phyloP scores from a whole-genome alignment of 1,284 basidiomycete species.

The Marasmius oreades region DNA sequence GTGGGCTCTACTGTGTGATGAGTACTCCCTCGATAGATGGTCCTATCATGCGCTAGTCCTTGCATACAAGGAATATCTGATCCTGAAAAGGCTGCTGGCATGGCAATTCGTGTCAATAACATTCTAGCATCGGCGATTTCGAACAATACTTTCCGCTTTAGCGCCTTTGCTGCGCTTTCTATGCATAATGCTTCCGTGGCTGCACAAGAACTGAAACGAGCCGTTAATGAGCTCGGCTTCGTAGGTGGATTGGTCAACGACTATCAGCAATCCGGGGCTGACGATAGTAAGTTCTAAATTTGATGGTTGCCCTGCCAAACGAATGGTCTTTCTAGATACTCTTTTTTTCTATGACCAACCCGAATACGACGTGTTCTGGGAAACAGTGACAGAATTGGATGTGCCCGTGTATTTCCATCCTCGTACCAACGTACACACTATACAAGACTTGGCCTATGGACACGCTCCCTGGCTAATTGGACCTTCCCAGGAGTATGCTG shows the following conservation, averaged over 20 bases:
- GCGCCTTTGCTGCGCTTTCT: constrained; percentile 15
- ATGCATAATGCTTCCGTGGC: constrained; percentile 16
- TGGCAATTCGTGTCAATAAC: constrained; percentile 34
- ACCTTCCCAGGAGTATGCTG: constrained; percentile 35
- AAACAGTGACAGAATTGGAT: constrained; percentile 13
- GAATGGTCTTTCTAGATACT: constrained; percentile 26
- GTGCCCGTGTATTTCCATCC: constrained; percentile 18
- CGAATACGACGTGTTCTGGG: constrained; percentile 15
- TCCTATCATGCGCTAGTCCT: constrained; percentile 36
- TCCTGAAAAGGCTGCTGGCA: constrained; percentile 27
- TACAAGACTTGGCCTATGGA: constrained; percentile 24
- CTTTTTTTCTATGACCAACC: constrained; percentile 22
- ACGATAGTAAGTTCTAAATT: constrained; percentile 8
- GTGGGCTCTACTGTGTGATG: background rate
- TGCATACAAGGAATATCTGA: constrained; percentile 39
- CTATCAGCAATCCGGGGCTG: constrained; percentile 10
- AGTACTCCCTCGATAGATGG: constrained; percentile 26
- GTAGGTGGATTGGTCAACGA: constrained; percentile 16
- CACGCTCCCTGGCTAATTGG: constrained; percentile 33
- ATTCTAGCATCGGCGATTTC: constrained; percentile 32
- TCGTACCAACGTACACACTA: constrained; percentile 27
- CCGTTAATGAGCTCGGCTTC: constrained; percentile 15
- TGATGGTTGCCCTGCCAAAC: too few species aligned
- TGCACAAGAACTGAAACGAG: constrained; percentile 11
- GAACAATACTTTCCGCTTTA: constrained; percentile 38